Base-by-base conservation (phyloP, 1,284 basidiomycete species). In the Stygiomarasmius scandens region DNA sequence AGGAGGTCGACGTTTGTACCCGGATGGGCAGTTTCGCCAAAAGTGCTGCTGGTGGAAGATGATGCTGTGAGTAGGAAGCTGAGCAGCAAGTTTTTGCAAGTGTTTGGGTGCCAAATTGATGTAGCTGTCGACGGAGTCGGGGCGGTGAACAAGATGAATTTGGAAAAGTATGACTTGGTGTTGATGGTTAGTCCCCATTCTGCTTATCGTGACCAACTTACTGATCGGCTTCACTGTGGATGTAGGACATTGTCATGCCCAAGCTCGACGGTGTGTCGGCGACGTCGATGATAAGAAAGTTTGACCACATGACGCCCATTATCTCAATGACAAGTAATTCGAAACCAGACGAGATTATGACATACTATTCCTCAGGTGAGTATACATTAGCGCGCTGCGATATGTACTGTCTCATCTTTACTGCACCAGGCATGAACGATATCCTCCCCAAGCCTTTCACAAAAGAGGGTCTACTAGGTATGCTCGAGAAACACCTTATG, bases 391-490 rank as follows among this genome's bases (percentile, higher is more conserved):
- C n/a, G n/a, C n/a, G n/a, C n/a, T n/a, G n/a, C 47, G 16, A 29
- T 49, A 24, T 22, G 10, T 12, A 16, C 49, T 23, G 47, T 57
- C 44, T 23, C 23, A 38, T 55, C 27, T 12, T 49, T 59, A n/a
- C 29, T 16, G 43, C 64, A 27, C 41, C 69, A 82, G 89, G 94
- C 22, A 98, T 98, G 96, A 98, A 96, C 72, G 96, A 98, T 73
- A 91, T 97, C 58, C 77, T 98, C n/a, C 92, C 95, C 8, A 98
- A 98, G 72, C 96, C 96, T 1, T 98, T 98, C 74, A 96, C 93
- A 14, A 95, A 95, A 71, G 88, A 96, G 67, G 92, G 91, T 9
- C 75, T 98, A 54, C 76, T 96, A 53, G 89, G 90, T 61, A 95
- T 98, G 86, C 87, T 98, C 60, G 95, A 98, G 87, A 96, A 96